These are phyloP conservation scores for Aspergillus pseudoterreus DNA, from an alignment of 2,329 filamentous ascomycete genomes.

Conservation along the genomic window DNA sequence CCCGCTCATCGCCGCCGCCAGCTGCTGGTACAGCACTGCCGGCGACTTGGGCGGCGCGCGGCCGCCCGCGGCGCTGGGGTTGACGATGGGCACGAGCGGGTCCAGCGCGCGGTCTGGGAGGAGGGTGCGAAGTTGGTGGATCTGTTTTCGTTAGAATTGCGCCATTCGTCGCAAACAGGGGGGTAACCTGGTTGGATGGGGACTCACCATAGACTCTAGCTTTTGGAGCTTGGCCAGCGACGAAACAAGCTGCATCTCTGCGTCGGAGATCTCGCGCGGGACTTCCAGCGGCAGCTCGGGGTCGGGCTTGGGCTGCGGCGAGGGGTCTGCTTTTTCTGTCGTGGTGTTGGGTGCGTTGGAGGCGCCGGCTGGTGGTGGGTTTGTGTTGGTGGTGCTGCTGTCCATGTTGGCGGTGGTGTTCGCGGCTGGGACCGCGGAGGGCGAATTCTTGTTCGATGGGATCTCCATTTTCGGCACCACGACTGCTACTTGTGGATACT, in stretches of 20 bases:
- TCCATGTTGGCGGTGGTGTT: background rate
- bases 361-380: no score
- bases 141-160: conserved; percentile 21
- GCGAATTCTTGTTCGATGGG: background rate
- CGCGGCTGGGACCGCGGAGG: background rate
- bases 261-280: conserved; percentile 20
- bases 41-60: conserved; percentile 31
- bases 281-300: background rate
- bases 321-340: background rate
- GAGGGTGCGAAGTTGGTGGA: conserved; percentile 40
- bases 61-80: conserved; percentile 21
- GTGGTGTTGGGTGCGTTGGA: background rate
- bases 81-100: conserved; percentile 37
- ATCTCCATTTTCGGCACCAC: conserved; percentile 17
- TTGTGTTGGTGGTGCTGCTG: no score
- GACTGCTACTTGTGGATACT: conserved; percentile 7
- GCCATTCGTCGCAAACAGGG: conserved; percentile 6
- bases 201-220: conserved; percentile 30
- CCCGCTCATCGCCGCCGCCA: conserved; percentile 32
- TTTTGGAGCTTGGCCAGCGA: conserved; percentile 40
- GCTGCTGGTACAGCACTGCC: conserved; percentile 29
- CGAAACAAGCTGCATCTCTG: conserved; percentile 37
- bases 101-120: conserved; percentile 40
- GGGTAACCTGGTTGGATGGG: background rate
- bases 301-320: background rate